A percentile compares a stretch with the other conserved stretches of the same genome.
Conservation (phyloP, 1,139 yeast genomes). For the Protomyces lactucae-debilis region DNA sequence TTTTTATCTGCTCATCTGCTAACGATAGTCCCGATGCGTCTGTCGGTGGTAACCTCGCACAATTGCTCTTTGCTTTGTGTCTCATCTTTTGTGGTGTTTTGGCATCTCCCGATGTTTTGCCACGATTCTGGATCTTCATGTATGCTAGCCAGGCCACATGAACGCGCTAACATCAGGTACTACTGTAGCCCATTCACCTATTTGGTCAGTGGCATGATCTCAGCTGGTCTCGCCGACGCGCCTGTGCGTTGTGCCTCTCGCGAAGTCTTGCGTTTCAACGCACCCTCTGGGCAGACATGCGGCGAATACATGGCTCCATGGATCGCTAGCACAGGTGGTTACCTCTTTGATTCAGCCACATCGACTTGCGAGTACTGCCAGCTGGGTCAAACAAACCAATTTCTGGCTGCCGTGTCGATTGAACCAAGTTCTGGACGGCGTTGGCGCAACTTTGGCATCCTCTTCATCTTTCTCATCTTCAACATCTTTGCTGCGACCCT, state of each 20-base stretch:
- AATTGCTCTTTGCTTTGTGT: conserved; percentile 48
- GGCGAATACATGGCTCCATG: conserved; percentile 45
- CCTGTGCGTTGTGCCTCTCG: conserved; percentile 46
- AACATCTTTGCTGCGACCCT: conserved; percentile 51
- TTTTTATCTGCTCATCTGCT: conserved; percentile 73
- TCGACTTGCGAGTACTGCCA: conserved; percentile 51
- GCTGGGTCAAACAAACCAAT: conserved; percentile 45
- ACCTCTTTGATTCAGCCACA: conserved; percentile 30
- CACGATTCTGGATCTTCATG: conserved; percentile 57
- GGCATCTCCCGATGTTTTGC: conserved; percentile 55
- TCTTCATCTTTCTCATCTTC: conserved; percentile 49
- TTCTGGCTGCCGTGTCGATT: conserved; percentile 41
- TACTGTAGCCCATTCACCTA: conserved; percentile 68
- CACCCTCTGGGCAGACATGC: conserved; percentile 48
- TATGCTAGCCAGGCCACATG: conserved; percentile 60
- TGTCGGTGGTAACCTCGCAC: conserved; percentile 48
- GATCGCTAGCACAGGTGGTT: conserved; percentile 29
- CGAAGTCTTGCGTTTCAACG: conserved; percentile 48
- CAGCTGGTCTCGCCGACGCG: conserved; percentile 53
- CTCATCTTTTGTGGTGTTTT: conserved; percentile 80
- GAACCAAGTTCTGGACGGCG: conserved; percentile 34
- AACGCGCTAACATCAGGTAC: conserved; percentile 58
- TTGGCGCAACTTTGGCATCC: conserved; percentile 69
- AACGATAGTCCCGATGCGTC: conserved; percentile 47
- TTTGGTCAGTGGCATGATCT: conserved; percentile 49